Base-by-base conservation (phyloP, 2,329 filamentous ascomycete species). In the Clarireedia hainanense region DNA sequence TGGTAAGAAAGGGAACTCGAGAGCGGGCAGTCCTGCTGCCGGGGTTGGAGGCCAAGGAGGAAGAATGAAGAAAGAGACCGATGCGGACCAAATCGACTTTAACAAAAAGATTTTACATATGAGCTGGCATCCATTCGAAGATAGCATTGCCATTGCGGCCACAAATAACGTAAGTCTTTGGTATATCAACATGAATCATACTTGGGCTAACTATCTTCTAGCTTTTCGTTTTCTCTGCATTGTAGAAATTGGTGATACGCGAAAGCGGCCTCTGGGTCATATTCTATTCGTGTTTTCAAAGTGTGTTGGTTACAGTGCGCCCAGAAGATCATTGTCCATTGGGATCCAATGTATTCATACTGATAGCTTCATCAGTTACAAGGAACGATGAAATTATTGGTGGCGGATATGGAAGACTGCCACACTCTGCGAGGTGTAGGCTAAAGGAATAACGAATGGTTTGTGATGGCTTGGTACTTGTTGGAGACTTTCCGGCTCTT, bases 41-140 rank as follows among this genome's bases (percentile, higher is more conserved):
- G 84, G 84, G 51, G 78, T 81, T 47, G 77, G 80, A 54, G 87
- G 86, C 46, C 88, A 91, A 68, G 91, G 90, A 56, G 90, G 94
- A 70, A 83, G 94, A 66, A 97, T 99, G 94, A 86, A 91, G 69
- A 97, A 96, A 76, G 94, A 99, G 77, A 99, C 94, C 52, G 94
- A 99, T 73, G 94, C 94, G 57, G 92, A 99, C 73, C 92, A 97
- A 76, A 97, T 97, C 73, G 94, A 99, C 74, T 99, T 97, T 75
- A 97, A 97, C 81, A 99, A 97, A 83, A 99, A 99, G 83, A 99
- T 99, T 67, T 73, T 99, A 70, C 94, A 99, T 73, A 99, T 99
- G 94, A 97, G 92, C 76, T 99, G 94, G 94, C 94, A 99, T 84
- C 94, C 94, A 49, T 96, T 95, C 68, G 94, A 99, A 75, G 92